Evolutionary conservation across 257 asterid species (phyloP).

Genomic region (Sherardia arvensis): DNA sequence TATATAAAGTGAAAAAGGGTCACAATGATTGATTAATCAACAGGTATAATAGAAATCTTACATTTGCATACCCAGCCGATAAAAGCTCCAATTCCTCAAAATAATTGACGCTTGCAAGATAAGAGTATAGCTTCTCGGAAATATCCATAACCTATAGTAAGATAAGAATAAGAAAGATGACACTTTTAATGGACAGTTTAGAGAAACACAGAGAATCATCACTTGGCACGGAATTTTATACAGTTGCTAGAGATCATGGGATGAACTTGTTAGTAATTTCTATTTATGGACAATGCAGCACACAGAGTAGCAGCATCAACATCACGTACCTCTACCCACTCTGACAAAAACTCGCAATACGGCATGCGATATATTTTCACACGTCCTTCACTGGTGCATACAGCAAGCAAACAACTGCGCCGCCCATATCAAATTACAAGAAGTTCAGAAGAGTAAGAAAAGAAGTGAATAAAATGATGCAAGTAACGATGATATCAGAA

Average conservation of each 20-base stretch:
- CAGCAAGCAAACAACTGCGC: slow-evolving; percentile 81
- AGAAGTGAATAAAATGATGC: background rate
- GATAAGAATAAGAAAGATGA: slow-evolving; percentile 1
- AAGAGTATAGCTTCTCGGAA: slow-evolving; percentile 46
- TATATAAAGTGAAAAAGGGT: background rate
- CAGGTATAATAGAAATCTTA: slow-evolving; percentile 22
- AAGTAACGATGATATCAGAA: background rate
- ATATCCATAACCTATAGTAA: slow-evolving; percentile 71
- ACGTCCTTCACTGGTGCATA: slow-evolving; percentile 69
- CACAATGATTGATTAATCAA: background rate
- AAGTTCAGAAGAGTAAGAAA: background rate
- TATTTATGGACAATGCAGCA: background rate
- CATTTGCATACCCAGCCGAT: slow-evolving; percentile 34
- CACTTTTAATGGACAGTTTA: slow-evolving; percentile 4
- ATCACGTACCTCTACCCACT: slow-evolving; percentile 75
- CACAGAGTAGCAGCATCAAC: background rate
- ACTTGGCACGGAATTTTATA: background rate
- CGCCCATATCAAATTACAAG: background rate
- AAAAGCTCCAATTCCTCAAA: slow-evolving; percentile 39
- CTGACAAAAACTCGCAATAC: slow-evolving; percentile 55
- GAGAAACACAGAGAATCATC: background rate
- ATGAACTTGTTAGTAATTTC: too few relatives aligned
- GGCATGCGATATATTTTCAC: slow-evolving; percentile 76
- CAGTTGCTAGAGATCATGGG: background rate
- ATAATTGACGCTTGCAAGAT: slow-evolving; percentile 35